A percentile compares a stretch with the other conserved stretches of the same genome.
Evolutionary conservation across 208 protist genomes (phyloP).

Genomic region (Phytomonas francai): DNA sequence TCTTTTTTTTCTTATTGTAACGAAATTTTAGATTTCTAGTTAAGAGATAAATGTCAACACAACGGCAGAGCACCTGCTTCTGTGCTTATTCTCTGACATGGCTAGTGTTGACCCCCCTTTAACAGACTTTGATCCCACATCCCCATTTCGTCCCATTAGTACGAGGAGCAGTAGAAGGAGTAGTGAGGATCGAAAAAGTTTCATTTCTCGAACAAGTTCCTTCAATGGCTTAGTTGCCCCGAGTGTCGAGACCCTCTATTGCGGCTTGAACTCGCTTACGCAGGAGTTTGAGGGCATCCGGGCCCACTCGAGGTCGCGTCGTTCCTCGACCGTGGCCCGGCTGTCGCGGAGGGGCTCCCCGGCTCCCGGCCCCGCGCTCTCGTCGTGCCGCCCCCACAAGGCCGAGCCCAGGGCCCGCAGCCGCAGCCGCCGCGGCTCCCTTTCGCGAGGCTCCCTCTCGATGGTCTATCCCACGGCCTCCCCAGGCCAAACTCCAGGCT

Average conservation of each 20-base stretch:
- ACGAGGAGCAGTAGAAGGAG: background rate
- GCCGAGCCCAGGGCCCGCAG: too few species aligned
- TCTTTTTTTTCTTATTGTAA: background rate
- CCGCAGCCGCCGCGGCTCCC: too few species aligned
- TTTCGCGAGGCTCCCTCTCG: too few species aligned
- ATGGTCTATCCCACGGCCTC: too few species aligned
- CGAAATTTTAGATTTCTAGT: background rate
- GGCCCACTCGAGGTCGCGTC: background rate
- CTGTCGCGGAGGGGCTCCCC: too few species aligned
- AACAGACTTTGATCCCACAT: background rate
- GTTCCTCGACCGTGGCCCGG: slow-evolving; percentile 12
- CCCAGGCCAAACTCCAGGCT: too few species aligned
- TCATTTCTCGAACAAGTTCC: background rate
- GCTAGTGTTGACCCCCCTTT: background rate
- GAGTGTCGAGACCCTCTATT: slow-evolving; percentile 15
- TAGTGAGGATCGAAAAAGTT: background rate
- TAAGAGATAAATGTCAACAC: background rate
- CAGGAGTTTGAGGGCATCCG: slow-evolving; percentile 14
- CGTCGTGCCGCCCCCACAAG: too few species aligned
- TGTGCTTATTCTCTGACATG: background rate
- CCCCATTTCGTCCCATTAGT: background rate
- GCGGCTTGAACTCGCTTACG: slow-evolving; percentile 17
- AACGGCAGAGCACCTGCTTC: background rate
- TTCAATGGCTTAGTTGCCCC: slow-evolving; percentile 6
- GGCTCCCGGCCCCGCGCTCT: too few species aligned